These are phyloP conservation scores for Phaeotremella fagi DNA, from an alignment of 768 basidiomycete genomes.

Conservation along the genomic window DNA sequence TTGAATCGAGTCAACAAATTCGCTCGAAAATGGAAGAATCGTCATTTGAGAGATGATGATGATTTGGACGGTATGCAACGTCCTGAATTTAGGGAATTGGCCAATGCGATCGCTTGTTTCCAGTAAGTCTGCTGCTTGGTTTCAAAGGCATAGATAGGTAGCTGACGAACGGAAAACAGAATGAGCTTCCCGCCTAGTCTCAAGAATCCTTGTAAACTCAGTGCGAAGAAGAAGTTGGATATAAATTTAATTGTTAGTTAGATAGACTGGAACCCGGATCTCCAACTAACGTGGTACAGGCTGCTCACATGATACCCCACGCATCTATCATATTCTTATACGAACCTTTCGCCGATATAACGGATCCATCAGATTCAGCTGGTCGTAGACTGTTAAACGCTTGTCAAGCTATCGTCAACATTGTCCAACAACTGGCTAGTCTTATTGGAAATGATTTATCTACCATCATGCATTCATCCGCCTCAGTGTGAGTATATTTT, in stretches of 20 bases:
- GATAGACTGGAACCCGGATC: too few species aligned
- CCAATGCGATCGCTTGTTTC: constrained; percentile 39
- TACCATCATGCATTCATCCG: constrained; percentile 38
- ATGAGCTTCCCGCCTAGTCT: constrained; percentile 38
- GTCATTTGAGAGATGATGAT: constrained; percentile 34
- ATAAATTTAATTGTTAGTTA: constrained; percentile 39
- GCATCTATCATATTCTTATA: constrained; percentile 34
- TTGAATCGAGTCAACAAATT: constrained; percentile 32
- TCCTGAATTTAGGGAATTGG: constrained; percentile 41
- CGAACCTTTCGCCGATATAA: constrained; percentile 40
- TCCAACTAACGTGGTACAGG: too few species aligned
- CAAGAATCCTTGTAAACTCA: constrained; percentile 24
- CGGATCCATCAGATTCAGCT: constrained; percentile 23
- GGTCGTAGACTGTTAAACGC: constrained; percentile 26
- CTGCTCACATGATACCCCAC: constrained; percentile 42
- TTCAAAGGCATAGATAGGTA: not conserved
- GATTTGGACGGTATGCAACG: constrained; percentile 35
- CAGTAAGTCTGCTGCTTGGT: too few species aligned
- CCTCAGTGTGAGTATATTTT: constrained; percentile 29
- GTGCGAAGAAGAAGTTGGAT: constrained; percentile 23
- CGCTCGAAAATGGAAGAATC: constrained; percentile 39
- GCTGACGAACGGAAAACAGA: constrained; percentile 6
- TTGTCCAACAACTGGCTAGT: constrained; percentile 30
- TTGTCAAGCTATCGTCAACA: constrained; percentile 29
- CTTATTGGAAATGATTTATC: constrained; percentile 5